These are phyloP conservation scores for Hanseniaspora thailandica DNA, from an alignment of 805 yeast species.

Conservation along the genomic window DNA sequence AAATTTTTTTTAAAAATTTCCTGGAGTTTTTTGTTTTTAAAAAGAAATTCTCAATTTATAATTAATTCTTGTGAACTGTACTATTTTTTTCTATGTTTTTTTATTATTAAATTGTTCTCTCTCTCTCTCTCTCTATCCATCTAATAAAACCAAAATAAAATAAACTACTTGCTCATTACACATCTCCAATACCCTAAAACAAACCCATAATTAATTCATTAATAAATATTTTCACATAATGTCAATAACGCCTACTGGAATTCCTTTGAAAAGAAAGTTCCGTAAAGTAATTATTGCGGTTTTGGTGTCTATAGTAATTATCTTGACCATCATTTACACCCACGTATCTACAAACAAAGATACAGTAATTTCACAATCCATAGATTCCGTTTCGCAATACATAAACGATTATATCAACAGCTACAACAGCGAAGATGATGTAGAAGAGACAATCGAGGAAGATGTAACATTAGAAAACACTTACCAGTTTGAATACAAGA, in stretches of 20 bases:
- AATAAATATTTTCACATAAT: background rate
- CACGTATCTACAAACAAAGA: background rate
- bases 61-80: too few species aligned
- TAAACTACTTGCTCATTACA: too few species aligned
- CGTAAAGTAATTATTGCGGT: background rate
- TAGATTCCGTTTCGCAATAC: background rate
- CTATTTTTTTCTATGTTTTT: too few species aligned
- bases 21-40: too few species aligned
- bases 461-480: slow-evolving; percentile 7
- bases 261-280: slow-evolving; percentile 1
- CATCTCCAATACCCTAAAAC: too few species aligned
- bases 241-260: background rate
- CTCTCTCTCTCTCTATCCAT: too few species aligned
- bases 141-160: too few species aligned
- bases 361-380: background rate
- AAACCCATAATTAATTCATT: too few species aligned
- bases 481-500: slow-evolving; percentile 1
- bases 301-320: background rate
- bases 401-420: background rate
- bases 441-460: background rate
- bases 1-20: too few species aligned
- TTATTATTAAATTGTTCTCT: too few species aligned
- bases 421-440: background rate
- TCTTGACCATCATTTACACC: background rate
- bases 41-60: too few species aligned